phyloP scores from a whole-genome alignment of 352 stramenopile species.

The Hyaloperonospora brassicae region DNA sequence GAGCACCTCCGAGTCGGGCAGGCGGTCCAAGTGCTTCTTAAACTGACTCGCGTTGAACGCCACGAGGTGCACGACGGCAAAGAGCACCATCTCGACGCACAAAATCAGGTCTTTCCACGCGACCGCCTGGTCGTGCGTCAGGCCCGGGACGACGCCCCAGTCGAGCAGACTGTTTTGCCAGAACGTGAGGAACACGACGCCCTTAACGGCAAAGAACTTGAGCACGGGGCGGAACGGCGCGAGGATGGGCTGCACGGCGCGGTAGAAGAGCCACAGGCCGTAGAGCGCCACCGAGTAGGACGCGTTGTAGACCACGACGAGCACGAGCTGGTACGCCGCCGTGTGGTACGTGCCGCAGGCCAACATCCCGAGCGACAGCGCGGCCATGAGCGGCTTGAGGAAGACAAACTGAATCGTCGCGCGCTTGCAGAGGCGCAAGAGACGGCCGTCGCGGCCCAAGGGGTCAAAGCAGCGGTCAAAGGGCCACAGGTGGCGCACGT shows the following conservation, averaged over 20 bases:
- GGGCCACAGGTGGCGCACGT: slow-evolving; percentile 78
- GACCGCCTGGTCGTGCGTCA: slow-evolving; percentile 79
- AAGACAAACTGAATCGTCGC: slow-evolving; percentile 89
- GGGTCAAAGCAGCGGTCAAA: slow-evolving; percentile 65
- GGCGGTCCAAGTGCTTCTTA: slow-evolving; percentile 60
- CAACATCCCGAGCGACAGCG: slow-evolving; percentile 82
- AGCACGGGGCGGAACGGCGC: slow-evolving; percentile 80
- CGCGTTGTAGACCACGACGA: slow-evolving; percentile 86
- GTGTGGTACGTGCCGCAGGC: slow-evolving; percentile 68
- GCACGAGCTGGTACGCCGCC: slow-evolving; percentile 67
- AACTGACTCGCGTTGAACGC: slow-evolving; percentile 83
- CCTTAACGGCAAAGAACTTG: slow-evolving; percentile 91
- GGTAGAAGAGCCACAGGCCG: slow-evolving; percentile 86
- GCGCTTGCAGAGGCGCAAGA: slow-evolving; percentile 86
- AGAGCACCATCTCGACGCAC: slow-evolving; percentile 85
- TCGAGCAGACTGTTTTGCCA: slow-evolving; percentile 86
- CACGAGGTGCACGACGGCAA: slow-evolving; percentile 63
- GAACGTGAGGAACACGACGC: slow-evolving; percentile 90
- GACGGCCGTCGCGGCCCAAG: slow-evolving; percentile 66
- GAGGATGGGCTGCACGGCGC: slow-evolving; percentile 81
- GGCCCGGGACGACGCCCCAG: slow-evolving; percentile 74
- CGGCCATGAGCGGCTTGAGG: slow-evolving; percentile 84
- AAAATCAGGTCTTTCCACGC: slow-evolving; percentile 89
- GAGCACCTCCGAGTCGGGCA: slow-evolving; percentile 74
- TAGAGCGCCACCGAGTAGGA: slow-evolving; percentile 89